Percentiles rank a stretch among this genome's conserved stretches.
Evolutionary conservation across 192 early-diverging fungal species (phyloP).

Genomic region (Podila clonocystis): DNA sequence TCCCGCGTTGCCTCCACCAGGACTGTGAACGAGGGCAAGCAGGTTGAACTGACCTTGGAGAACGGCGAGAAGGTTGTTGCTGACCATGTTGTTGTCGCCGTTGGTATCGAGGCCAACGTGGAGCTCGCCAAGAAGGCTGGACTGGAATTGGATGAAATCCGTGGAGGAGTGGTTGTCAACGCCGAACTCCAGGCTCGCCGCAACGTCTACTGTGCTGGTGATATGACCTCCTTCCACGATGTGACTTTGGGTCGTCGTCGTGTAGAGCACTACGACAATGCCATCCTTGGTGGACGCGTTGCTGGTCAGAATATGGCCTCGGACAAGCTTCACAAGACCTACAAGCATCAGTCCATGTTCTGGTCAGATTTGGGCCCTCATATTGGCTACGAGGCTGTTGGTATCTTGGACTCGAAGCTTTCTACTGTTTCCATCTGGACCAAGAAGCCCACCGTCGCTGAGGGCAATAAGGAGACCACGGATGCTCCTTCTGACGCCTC

Average conservation of each 20-base stretch:
- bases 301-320: constrained; percentile 72
- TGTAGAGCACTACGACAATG: constrained; percentile 74
- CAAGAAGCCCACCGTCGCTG: constrained; percentile 49
- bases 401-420: constrained; percentile 63
- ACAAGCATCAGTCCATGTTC: constrained; percentile 72
- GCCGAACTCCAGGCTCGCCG: constrained; percentile 71
- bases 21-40: constrained; percentile 25
- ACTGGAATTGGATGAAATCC: constrained; percentile 66
- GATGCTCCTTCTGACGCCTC: constrained; percentile 19
- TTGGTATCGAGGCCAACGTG: constrained; percentile 69
- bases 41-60: constrained; percentile 56
- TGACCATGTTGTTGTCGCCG: constrained; percentile 70
- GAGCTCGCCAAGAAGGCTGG: constrained; percentile 66
- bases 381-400: constrained; percentile 71
- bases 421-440: constrained; percentile 73
- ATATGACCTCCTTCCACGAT: constrained; percentile 73
- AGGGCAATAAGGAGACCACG: constrained; percentile 43
- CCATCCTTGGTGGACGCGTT: constrained; percentile 66
- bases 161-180: constrained; percentile 70
- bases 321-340: constrained; percentile 55
- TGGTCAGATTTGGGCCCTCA: constrained; percentile 71
- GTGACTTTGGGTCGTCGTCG: constrained; percentile 70
- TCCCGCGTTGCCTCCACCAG: constrained; percentile 50
- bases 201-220: constrained; percentile 73
- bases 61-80: constrained; percentile 52